Conservation (phyloP, 169 alveolate species). For the Plasmodium relictum region DNA sequence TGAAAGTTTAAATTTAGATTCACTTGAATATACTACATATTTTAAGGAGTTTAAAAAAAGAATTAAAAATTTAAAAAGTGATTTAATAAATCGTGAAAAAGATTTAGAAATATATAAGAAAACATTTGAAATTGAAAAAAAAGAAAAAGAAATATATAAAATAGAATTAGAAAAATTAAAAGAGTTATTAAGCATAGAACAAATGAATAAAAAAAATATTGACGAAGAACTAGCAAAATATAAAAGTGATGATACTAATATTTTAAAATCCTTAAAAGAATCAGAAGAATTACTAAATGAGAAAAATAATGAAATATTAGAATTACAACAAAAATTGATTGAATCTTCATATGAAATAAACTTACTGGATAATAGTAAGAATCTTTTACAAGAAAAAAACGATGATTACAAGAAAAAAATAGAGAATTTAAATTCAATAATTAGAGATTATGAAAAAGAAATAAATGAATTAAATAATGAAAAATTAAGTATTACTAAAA, state of each 20-base stretch:
- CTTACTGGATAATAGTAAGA: conserved; percentile 27
- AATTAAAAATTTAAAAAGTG: conserved; percentile 48
- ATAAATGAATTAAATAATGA: conserved; percentile 47
- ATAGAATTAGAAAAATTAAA: conserved; percentile 57
- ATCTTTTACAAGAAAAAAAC: conserved; percentile 27
- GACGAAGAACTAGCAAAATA: conserved; percentile 52
- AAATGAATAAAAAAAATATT: conserved; percentile 30
- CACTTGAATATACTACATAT: conserved; percentile 56
- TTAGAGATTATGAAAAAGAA: conserved; percentile 53
- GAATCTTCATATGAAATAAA: conserved; percentile 45
- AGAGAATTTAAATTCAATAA: conserved; percentile 30
- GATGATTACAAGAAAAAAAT: conserved; percentile 53
- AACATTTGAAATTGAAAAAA: conserved; percentile 57
- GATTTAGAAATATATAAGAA: conserved; percentile 60
- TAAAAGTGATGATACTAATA: conserved; percentile 54
- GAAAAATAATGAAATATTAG: conserved; percentile 50
- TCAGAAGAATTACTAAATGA: conserved; percentile 63
- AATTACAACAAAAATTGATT: conserved; percentile 44
- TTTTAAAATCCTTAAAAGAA: conserved; percentile 52
- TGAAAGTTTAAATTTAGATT: conserved; percentile 48
- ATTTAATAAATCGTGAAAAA: conserved; percentile 44
- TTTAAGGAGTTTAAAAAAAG: conserved; percentile 56
- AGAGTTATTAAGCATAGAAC: conserved; percentile 36
- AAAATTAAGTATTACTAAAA: conserved; percentile 42
- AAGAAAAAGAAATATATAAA: conserved; percentile 54